These are phyloP conservation scores for Leishmania major DNA, from an alignment of 208 protist species.

Conservation along the genomic window DNA sequence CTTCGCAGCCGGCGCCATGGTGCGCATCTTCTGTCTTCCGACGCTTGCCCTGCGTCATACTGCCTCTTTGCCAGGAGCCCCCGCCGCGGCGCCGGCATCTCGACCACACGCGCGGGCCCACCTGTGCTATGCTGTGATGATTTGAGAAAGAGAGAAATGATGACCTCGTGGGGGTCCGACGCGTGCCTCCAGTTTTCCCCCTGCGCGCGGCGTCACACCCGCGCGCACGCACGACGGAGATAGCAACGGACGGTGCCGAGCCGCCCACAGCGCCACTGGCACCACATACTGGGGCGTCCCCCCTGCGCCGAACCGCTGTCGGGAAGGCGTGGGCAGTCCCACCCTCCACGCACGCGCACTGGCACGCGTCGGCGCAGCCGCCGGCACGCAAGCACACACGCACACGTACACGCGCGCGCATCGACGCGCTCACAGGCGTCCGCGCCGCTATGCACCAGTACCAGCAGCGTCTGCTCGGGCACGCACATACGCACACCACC, in stretches of 20 bases:
- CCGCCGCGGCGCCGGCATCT: slow-evolving; percentile 10
- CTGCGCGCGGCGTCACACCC: slow-evolving; percentile 27
- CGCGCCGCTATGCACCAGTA: slow-evolving; percentile 9
- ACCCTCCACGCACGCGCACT: slow-evolving; percentile 20
- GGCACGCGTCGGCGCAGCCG: slow-evolving; percentile 10
- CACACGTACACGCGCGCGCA: slow-evolving; percentile 6
- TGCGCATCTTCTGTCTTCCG: neutral
- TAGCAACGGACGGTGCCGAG: slow-evolving; percentile 26
- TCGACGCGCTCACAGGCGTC: neutral
- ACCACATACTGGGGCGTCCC: slow-evolving; percentile 14
- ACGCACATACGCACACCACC: slow-evolving; percentile 16
- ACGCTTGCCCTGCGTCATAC: neutral
- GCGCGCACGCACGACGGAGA: slow-evolving; percentile 12
- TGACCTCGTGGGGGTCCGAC: slow-evolving; percentile 24
- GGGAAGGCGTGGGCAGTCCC: slow-evolving; percentile 20
- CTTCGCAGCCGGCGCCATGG: neutral
- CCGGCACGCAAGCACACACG: slow-evolving; percentile 4
- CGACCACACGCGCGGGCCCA: neutral
- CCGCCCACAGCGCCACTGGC: slow-evolving; percentile 29
- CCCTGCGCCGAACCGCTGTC: slow-evolving; percentile 9
- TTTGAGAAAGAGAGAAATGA: slow-evolving; percentile 24
- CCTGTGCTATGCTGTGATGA: neutral
- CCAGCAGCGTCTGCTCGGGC: slow-evolving; percentile 10
- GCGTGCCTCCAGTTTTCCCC: slow-evolving; percentile 7
- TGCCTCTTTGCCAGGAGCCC: neutral